These are phyloP conservation scores for Camellia japonica DNA, from an alignment of 148 eudicot genomes.

Conservation along the genomic window DNA sequence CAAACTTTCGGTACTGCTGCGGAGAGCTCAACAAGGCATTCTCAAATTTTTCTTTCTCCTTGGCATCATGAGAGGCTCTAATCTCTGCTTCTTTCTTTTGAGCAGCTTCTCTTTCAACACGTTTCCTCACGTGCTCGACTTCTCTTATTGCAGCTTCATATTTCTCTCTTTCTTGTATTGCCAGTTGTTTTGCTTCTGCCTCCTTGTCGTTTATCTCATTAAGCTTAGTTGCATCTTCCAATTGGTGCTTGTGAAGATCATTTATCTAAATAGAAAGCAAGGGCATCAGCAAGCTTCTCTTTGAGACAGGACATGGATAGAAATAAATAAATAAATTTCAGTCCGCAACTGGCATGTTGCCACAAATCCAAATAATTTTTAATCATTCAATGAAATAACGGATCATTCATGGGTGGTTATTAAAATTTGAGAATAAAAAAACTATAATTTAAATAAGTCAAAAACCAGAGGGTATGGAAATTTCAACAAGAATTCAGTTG, in stretches of 20 bases:
- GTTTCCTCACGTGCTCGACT: slow-evolving; percentile 44
- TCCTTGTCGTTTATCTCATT: slow-evolving; percentile 50
- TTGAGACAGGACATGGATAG: neutral
- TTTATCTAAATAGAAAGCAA: slow-evolving; percentile 42
- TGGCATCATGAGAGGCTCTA: slow-evolving; percentile 48
- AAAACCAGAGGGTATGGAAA: too few relatives aligned
- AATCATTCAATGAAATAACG: neutral
- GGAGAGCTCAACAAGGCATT: slow-evolving; percentile 33
- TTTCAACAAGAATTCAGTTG: neutral
- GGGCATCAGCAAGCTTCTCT: slow-evolving; percentile 13
- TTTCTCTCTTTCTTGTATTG: slow-evolving; percentile 48
- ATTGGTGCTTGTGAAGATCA: slow-evolving; percentile 52
- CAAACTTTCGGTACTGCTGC: slow-evolving; percentile 52
- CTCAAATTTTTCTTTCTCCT: slow-evolving; percentile 65
- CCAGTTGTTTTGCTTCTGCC: slow-evolving; percentile 57
- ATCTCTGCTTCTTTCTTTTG: slow-evolving; percentile 65
- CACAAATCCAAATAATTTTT: neutral
- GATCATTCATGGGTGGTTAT: too few relatives aligned
- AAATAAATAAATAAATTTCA: neutral
- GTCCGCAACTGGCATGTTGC: neutral
- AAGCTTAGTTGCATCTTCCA: slow-evolving; percentile 62
- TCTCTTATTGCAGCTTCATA: slow-evolving; percentile 61
- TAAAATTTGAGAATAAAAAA: too few relatives aligned
- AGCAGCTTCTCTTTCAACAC: slow-evolving; percentile 53
- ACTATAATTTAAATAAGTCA: too few relatives aligned